Percentiles rank a stretch among this genome's conserved stretches.
Evolutionary conservation across 2,329 filamentous ascomycete genomes (phyloP).

Genomic region (Fusarium brevicatenulatum): DNA sequence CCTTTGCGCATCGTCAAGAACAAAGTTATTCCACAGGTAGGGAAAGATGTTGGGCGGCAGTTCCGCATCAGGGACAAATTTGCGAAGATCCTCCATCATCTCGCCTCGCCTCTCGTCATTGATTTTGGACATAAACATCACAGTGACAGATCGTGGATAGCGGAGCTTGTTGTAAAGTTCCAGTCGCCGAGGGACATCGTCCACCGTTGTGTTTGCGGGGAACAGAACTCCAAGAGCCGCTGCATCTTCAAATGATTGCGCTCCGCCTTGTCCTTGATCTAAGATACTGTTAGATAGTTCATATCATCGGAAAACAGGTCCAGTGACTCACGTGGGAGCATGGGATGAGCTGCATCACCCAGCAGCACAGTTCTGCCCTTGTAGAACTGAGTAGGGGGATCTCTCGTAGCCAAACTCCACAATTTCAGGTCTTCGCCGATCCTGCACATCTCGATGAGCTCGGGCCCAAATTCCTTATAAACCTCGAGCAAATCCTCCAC

Average conservation of each 20-base stretch:
- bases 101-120: neutral
- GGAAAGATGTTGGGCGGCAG: neutral
- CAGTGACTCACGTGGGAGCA: conserved; percentile 18
- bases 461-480: neutral
- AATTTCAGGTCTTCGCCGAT: conserved; percentile 4
- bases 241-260: conserved; percentile 16
- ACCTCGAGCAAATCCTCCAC: neutral
- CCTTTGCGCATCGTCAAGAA: neutral
- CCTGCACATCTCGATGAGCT: conserved; percentile 7
- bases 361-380: conserved; percentile 6
- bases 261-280: conserved; percentile 26
- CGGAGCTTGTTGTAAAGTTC: conserved; percentile 14
- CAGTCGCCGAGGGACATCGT: neutral
- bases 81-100: conserved; percentile 11
- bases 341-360: conserved; percentile 21
- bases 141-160: neutral
- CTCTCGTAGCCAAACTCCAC: conserved; percentile 10
- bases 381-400: neutral
- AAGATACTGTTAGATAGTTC: neutral
- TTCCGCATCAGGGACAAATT: conserved; percentile 1
- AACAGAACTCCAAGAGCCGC: conserved; percentile 14
- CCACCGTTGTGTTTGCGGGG: neutral
- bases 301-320: no score
- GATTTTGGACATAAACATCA: conserved; percentile 12
- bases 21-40: neutral